A percentile compares a stretch with the other conserved stretches of the same genome.
Conservation (phyloP, 1,139 yeast species). For the Yamadazyma trypodendri region DNA sequence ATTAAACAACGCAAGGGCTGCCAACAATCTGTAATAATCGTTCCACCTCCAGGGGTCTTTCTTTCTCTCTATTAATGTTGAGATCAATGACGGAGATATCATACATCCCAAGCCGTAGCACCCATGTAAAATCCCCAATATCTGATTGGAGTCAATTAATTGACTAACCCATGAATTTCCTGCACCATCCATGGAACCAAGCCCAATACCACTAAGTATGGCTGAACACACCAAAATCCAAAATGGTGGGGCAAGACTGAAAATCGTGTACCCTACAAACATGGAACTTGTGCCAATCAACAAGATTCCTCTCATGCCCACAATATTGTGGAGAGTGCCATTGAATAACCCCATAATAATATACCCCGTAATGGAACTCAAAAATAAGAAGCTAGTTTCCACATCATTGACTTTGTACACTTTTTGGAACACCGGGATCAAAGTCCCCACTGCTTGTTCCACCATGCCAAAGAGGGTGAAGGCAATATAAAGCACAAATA, state of each 20-base stretch:
- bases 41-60: slow-evolving; percentile 48
- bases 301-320: slow-evolving; percentile 42
- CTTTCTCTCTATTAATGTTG: slow-evolving; percentile 35
- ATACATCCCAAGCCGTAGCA: slow-evolving; percentile 69
- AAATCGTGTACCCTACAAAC: slow-evolving; percentile 28
- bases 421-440: slow-evolving; percentile 48
- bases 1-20: slow-evolving; percentile 18
- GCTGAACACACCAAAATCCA: slow-evolving; percentile 34
- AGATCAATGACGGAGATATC: slow-evolving; percentile 60
- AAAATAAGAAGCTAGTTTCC: slow-evolving; percentile 33
- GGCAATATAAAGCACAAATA: slow-evolving; percentile 33
- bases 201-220: slow-evolving; percentile 53
- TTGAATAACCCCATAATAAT: slow-evolving; percentile 38
- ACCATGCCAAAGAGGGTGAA: slow-evolving; percentile 52
- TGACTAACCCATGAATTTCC: slow-evolving; percentile 60
- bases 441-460: slow-evolving; percentile 58
- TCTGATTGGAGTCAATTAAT: slow-evolving; percentile 56
- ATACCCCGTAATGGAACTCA: slow-evolving; percentile 38
- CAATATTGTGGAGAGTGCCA: slow-evolving; percentile 27
- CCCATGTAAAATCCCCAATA: slow-evolving; percentile 67
- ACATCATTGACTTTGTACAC: slow-evolving; percentile 46
- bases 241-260: slow-evolving; percentile 37
- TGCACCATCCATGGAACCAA: slow-evolving; percentile 61
- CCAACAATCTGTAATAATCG: slow-evolving; percentile 41
- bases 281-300: slow-evolving; percentile 30